phyloP scores from a whole-genome alignment of 2,329 filamentous ascomycete species.

The Cladosporium sp. region DNA sequence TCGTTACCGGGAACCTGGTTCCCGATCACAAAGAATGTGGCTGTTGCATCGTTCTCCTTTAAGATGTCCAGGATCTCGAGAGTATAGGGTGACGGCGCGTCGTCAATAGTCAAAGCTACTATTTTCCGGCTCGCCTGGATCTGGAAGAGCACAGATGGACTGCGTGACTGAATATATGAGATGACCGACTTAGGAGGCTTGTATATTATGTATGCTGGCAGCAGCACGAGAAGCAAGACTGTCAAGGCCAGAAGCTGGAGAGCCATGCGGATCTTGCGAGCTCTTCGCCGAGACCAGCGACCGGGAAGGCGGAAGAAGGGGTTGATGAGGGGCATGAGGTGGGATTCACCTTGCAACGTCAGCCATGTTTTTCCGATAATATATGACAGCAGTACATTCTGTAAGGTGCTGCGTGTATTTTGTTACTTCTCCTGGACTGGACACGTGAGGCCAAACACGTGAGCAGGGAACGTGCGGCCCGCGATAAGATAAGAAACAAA shows the following conservation, averaged over 20 bases:
- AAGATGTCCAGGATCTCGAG: slow-evolving; percentile 68
- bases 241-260: slow-evolving; percentile 28
- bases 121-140: slow-evolving; percentile 61
- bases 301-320: slow-evolving; percentile 36
- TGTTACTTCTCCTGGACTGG: neutral
- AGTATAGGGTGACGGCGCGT: slow-evolving; percentile 75
- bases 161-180: slow-evolving; percentile 66
- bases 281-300: slow-evolving; percentile 34
- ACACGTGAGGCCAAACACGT: neutral
- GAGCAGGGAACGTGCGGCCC: neutral
- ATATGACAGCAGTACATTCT: neutral
- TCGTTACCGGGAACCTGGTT: slow-evolving; percentile 63
- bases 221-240: slow-evolving; percentile 31
- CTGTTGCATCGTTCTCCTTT: slow-evolving; percentile 63
- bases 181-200: slow-evolving; percentile 75
- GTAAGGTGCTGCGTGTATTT: neutral
- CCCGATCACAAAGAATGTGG: slow-evolving; percentile 89
- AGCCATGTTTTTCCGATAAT: neutral
- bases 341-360: neutral
- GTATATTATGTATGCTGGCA: slow-evolving; percentile 70
- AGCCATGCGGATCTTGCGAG: slow-evolving; percentile 35
- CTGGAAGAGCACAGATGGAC: slow-evolving; percentile 79
- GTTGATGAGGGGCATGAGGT: slow-evolving; percentile 34
- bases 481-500: neutral
- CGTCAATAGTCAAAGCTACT: slow-evolving; percentile 83